Evolutionary conservation across 2,329 filamentous ascomycete species (phyloP).

Genomic region (Cladophialophora bantiana): DNA sequence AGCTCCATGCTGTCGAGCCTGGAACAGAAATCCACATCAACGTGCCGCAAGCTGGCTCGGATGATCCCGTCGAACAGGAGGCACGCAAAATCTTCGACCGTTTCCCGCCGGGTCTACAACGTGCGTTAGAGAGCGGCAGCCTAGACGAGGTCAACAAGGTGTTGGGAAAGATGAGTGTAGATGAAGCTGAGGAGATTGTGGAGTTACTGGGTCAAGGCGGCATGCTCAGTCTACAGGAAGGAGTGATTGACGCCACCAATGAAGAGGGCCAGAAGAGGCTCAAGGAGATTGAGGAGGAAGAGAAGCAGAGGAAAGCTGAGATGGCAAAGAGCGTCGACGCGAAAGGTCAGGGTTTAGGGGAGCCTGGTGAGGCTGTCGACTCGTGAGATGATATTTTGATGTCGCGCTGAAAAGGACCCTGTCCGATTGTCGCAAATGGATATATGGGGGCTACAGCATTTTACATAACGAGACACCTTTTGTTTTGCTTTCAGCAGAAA

Average conservation of each 20-base stretch:
- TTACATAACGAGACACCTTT: no score
- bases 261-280: constrained; percentile 80
- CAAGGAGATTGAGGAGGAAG: constrained; percentile 73
- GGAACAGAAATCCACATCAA: constrained; percentile 89
- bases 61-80: constrained; percentile 66
- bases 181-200: constrained; percentile 85
- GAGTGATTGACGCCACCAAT: constrained; percentile 94
- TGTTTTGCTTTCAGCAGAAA: no score
- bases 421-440: no score
- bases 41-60: constrained; percentile 73
- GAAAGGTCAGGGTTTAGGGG: constrained; percentile 17
- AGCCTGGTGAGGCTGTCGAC: constrained; percentile 37
- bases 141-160: constrained; percentile 89
- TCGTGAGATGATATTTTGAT: constrained; percentile 12
- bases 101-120: constrained; percentile 81
- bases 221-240: constrained; percentile 88
- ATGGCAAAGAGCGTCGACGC: constrained; percentile 17
- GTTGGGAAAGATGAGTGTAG: constrained; percentile 84
- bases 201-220: constrained; percentile 81
- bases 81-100: constrained; percentile 79
- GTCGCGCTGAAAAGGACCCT: background rate
- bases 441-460: no score
- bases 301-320: constrained; percentile 44
- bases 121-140: constrained; percentile 84
- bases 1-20: constrained; percentile 94